Percentiles rank a stretch among this genome's conserved stretches.
phyloP scores from a whole-genome alignment of 768 basidiomycete species.

The Lanmaoa pseudosensibilis region DNA sequence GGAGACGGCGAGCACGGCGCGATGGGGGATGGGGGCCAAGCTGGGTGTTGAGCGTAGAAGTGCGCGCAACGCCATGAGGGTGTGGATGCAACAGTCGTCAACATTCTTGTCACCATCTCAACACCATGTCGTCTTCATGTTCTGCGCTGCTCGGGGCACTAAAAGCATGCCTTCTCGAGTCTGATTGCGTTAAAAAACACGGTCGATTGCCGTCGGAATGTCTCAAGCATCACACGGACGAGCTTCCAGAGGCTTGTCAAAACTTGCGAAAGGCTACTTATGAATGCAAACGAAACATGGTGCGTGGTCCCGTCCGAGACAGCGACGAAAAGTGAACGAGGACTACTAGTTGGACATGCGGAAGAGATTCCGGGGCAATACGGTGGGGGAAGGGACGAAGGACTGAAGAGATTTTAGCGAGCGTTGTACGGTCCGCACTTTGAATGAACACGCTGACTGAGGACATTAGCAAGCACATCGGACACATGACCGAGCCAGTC shows the following conservation, averaged over 20 bases:
- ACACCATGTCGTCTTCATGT: slow-evolving; percentile 75
- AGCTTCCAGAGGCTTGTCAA: slow-evolving; percentile 80
- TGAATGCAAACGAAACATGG: slow-evolving; percentile 91
- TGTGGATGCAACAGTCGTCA: slow-evolving; percentile 11
- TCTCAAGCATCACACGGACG: slow-evolving; percentile 67
- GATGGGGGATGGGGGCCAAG: slow-evolving; percentile 60
- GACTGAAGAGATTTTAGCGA: not conserved
- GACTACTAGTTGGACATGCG: slow-evolving; percentile 72
- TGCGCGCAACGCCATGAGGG: slow-evolving; percentile 35
- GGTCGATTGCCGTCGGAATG: slow-evolving; percentile 83
- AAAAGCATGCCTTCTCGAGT: slow-evolving; percentile 80
- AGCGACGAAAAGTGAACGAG: not conserved
- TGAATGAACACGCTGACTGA: slow-evolving; percentile 8
- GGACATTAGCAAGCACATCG: slow-evolving; percentile 21
- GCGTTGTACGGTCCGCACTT: not conserved
- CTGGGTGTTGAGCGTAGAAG: slow-evolving; percentile 51
- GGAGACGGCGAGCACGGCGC: slow-evolving; percentile 70
- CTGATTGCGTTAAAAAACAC: slow-evolving; percentile 84
- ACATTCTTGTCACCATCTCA: not conserved
- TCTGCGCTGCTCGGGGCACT: slow-evolving; percentile 73
- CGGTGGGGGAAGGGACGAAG: slow-evolving; percentile 35
- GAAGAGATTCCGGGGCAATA: slow-evolving; percentile 78
- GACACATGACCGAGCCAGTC: slow-evolving; percentile 12
- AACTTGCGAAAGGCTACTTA: slow-evolving; percentile 78
- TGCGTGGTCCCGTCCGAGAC: slow-evolving; percentile 34